Evolutionary conservation across 345 rosid genomes (phyloP), one percentile per base, ranked within the genome.

Genomic region (Viola odorata): DNA sequence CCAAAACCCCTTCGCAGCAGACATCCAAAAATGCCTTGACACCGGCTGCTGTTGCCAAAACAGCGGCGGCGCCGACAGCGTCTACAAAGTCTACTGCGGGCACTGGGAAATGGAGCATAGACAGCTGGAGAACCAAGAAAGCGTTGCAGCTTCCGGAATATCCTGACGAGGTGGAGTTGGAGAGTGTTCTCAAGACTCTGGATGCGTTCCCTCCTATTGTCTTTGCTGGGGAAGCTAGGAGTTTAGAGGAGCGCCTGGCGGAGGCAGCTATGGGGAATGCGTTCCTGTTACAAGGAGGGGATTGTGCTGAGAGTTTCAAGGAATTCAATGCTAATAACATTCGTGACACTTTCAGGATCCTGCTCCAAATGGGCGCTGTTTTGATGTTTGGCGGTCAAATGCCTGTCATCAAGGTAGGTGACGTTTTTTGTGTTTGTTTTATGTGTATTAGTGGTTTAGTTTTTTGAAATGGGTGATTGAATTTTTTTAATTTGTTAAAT

Each of bases 311-410:
- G 73, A 69, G 73, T 45, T 69, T 69, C 16, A 69, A 69, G 50
- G 73, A 69, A 64, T 69, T 69, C 52, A 58, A 69, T 36, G 73
- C 68, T 5, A 69, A 63, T 58, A 69, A 69, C 42, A 69, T 69
- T 17, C 56, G 73, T 12, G 73, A 69, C 49, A 69, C 73, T 23
- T 69, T 69, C 60, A 63, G 73, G 57, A 63, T 69, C 44, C 63
- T 69, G 8, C 73, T 69, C 5, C 73, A 69, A 17, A 69, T 69
- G 73, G 64, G 73, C 4, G 73, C 55, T 32, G 73, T 69, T 52
- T 47, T 69, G 54, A 69, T 69, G 73, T 69, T 69, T 38, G 73
- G 73, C 12, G 73, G 73, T 23, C 73, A 69, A 69, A 58, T 69
- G 73, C 73, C 73, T 9, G 73, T 69, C 63, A 37, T 69, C 58